These are phyloP conservation scores for Canavalia gladiata DNA, from an alignment of 306 rosid genomes.

Conservation along the genomic window DNA sequence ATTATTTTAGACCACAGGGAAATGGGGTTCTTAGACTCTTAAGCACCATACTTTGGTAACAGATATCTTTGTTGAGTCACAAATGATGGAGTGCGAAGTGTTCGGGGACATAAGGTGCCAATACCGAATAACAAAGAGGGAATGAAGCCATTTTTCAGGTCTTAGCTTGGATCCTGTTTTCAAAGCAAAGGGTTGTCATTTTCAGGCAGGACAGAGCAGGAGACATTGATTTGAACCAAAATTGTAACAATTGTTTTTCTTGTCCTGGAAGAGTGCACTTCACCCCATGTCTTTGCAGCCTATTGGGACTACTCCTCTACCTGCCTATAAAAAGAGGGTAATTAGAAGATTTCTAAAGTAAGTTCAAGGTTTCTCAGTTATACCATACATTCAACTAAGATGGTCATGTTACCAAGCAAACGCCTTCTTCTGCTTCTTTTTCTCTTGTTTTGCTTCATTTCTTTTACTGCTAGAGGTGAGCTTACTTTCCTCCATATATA, in stretches of 20 bases:
- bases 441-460: constrained; percentile 61
- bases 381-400: constrained; percentile 7
- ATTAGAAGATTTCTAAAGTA: background rate
- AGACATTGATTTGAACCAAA: constrained; percentile 58
- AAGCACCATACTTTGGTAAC: background rate
- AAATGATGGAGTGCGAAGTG: constrained; percentile 29
- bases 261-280: constrained; percentile 23
- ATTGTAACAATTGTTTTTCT: constrained; percentile 44
- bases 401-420: constrained; percentile 46
- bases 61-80: constrained; percentile 1
- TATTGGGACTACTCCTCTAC: constrained; percentile 27
- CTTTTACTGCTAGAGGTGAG: constrained; percentile 54
- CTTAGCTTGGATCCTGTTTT: constrained; percentile 40
- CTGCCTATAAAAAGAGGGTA: constrained; percentile 46
- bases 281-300: constrained; percentile 34
- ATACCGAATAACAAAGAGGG: constrained; percentile 10
- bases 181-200: constrained; percentile 48
- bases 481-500: background rate
- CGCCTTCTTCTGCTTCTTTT: constrained; percentile 62
- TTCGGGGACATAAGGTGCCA: constrained; percentile 20
- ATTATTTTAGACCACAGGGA: background rate
- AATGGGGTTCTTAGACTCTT: too few species aligned
- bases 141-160: constrained; percentile 21
- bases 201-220: constrained; percentile 52
- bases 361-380: constrained; percentile 23